phyloP scores from a whole-genome alignment of 2,329 filamentous ascomycete genomes.

The Monilinia fructicola region DNA sequence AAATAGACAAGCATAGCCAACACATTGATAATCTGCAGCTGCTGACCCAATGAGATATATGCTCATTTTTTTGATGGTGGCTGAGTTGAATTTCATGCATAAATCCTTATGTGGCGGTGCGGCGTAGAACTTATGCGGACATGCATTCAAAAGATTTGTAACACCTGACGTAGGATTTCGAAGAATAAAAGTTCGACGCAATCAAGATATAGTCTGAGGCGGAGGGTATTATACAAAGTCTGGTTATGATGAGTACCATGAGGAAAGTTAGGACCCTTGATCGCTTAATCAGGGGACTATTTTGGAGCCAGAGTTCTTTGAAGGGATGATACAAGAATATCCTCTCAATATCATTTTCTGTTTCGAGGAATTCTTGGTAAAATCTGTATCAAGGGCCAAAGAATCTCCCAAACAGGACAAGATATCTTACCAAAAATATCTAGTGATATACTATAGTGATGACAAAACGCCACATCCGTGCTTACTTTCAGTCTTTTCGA shows the following conservation, averaged over 20 bases:
- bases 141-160: background rate
- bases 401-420: background rate
- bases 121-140: slow-evolving; percentile 13
- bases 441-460: background rate
- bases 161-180: slow-evolving; percentile 1
- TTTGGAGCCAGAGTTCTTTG: background rate
- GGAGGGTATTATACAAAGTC: background rate
- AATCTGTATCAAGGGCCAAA: background rate
- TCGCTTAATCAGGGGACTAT: slow-evolving; percentile 13
- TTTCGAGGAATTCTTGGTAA: background rate
- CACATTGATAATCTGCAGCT: background rate
- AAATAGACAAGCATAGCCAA: slow-evolving; percentile 10
- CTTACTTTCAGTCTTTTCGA: background rate
- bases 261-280: background rate
- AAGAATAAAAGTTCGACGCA: background rate
- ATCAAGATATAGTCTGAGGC: background rate
- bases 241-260: background rate
- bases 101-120: slow-evolving; percentile 22
- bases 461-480: background rate
- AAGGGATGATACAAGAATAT: background rate
- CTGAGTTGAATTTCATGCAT: slow-evolving; percentile 11
- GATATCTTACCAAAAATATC: background rate
- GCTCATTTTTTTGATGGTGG: background rate
- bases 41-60: background rate
- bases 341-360: background rate